Evolutionary conservation across 805 yeast genomes (phyloP).

Genomic region (Kodamaea fukazawae): DNA sequence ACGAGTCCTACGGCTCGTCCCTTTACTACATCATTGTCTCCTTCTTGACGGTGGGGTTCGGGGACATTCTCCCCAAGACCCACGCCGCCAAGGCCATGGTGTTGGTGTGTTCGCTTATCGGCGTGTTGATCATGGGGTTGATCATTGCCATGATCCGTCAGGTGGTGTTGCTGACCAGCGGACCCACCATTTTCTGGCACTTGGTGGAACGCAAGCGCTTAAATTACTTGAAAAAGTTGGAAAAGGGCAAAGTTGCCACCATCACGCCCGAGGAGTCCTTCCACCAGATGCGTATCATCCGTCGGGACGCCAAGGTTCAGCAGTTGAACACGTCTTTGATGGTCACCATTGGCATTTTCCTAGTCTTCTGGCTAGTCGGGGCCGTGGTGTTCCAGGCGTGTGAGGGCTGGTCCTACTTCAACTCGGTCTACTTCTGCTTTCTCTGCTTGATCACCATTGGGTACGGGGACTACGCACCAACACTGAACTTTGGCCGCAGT

Average conservation of each 20-base stretch:
- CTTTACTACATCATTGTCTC: slow-evolving; percentile 73
- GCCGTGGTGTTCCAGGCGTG: slow-evolving; percentile 57
- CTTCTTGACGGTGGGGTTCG: slow-evolving; percentile 75
- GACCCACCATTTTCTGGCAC: slow-evolving; percentile 67
- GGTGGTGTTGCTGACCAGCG: slow-evolving; percentile 58
- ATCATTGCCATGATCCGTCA: slow-evolving; percentile 67
- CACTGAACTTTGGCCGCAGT: slow-evolving; percentile 60
- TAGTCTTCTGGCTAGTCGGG: slow-evolving; percentile 70
- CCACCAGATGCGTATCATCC: slow-evolving; percentile 51
- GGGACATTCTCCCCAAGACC: slow-evolving; percentile 61
- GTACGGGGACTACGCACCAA: slow-evolving; percentile 74
- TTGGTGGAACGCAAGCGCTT: slow-evolving; percentile 52
- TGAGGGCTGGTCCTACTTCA: slow-evolving; percentile 73
- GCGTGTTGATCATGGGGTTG: slow-evolving; percentile 71
- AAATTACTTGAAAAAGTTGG: slow-evolving; percentile 22
- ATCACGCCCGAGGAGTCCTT: slow-evolving; percentile 50
- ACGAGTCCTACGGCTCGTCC: slow-evolving; percentile 55
- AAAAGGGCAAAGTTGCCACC: slow-evolving; percentile 12
- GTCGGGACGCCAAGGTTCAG: slow-evolving; percentile 35
- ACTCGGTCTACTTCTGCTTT: slow-evolving; percentile 72
- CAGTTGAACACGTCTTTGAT: slow-evolving; percentile 42
- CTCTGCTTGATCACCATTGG: slow-evolving; percentile 79
- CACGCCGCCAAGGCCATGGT: slow-evolving; percentile 56
- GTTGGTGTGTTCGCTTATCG: slow-evolving; percentile 63
- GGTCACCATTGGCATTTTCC: slow-evolving; percentile 42